phyloP scores from a whole-genome alignment of 2,329 filamentous ascomycete species.

The Arthrobotrys sinensis region DNA sequence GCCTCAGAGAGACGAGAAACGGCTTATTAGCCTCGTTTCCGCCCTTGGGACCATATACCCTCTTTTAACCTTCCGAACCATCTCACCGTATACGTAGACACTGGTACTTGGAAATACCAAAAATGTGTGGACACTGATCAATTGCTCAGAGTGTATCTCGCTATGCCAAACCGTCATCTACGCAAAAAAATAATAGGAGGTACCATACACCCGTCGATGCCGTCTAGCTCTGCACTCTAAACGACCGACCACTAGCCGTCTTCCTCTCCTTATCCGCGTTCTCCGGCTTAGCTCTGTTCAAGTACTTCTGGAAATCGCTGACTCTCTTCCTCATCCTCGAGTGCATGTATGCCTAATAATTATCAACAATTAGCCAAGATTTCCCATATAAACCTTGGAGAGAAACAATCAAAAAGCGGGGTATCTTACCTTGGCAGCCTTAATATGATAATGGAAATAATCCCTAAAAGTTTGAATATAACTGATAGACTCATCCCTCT shows the following conservation, averaged over 20 bases:
- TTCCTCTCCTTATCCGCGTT: slow-evolving; percentile 92
- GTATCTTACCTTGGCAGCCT: slow-evolving; percentile 86
- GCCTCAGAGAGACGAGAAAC: background rate
- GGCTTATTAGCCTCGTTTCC: background rate
- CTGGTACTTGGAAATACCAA: background rate
- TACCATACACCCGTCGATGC: background rate
- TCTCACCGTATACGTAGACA: background rate
- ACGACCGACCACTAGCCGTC: slow-evolving; percentile 95
- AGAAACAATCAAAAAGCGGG: background rate
- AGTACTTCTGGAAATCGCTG: slow-evolving; percentile 98
- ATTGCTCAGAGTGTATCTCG: slow-evolving; percentile 16
- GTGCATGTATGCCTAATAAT: slow-evolving; percentile 87
- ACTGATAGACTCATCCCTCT: slow-evolving; percentile 94
- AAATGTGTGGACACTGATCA: background rate
- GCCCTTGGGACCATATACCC: background rate
- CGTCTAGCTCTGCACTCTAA: slow-evolving; percentile 68
- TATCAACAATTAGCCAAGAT: background rate
- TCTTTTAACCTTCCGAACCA: background rate
- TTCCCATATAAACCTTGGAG: background rate
- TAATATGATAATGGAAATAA: slow-evolving; percentile 99
- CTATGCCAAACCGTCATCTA: slow-evolving; percentile 12
- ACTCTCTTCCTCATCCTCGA: slow-evolving; percentile 97
- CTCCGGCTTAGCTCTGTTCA: slow-evolving; percentile 93
- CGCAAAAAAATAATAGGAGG: background rate
- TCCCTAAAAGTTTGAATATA: slow-evolving; percentile 99